phyloP scores from a whole-genome alignment of 768 basidiomycete genomes.

The Chlorophyllum brunneum region DNA sequence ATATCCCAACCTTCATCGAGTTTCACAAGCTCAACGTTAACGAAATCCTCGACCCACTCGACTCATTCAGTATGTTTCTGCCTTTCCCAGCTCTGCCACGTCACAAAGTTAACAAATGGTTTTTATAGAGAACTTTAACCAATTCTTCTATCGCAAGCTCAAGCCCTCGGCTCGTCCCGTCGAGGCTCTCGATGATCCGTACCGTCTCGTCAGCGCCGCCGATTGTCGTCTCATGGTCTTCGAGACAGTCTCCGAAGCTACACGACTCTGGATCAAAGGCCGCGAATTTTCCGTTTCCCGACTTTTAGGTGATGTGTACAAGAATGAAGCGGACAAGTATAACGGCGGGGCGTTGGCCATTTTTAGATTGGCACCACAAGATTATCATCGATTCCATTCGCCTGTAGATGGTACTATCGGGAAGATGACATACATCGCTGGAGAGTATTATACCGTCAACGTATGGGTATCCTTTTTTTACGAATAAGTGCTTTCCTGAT shows the following conservation, averaged over 20 bases:
- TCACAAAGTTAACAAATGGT: neutral
- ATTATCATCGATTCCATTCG: slow-evolving; percentile 92
- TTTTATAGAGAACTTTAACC: slow-evolving; percentile 78
- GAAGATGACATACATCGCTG: slow-evolving; percentile 74
- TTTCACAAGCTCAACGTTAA: slow-evolving; percentile 83
- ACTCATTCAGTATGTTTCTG: slow-evolving; percentile 68
- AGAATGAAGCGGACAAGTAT: slow-evolving; percentile 65
- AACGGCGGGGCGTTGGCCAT: slow-evolving; percentile 82
- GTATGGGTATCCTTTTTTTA: slow-evolving; percentile 36
- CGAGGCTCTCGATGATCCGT: slow-evolving; percentile 68
- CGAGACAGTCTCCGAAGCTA: slow-evolving; percentile 81
- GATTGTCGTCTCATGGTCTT: slow-evolving; percentile 98
- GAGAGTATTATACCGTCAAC: slow-evolving; percentile 97
- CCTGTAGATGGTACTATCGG: slow-evolving; percentile 86
- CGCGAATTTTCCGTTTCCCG: slow-evolving; percentile 83
- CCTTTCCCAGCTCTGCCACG: neutral
- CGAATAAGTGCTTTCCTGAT: neutral
- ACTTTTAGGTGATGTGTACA: slow-evolving; percentile 78
- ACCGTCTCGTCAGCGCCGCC: slow-evolving; percentile 80
- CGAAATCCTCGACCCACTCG: slow-evolving; percentile 80
- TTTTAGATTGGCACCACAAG: slow-evolving; percentile 90
- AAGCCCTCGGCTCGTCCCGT: slow-evolving; percentile 78
- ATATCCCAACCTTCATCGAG: slow-evolving; percentile 84
- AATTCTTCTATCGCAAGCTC: slow-evolving; percentile 91
- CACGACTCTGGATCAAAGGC: slow-evolving; percentile 94